Base-by-base conservation (phyloP, 768 basidiomycete species). In the Leucocoprinus sp. region DNA sequence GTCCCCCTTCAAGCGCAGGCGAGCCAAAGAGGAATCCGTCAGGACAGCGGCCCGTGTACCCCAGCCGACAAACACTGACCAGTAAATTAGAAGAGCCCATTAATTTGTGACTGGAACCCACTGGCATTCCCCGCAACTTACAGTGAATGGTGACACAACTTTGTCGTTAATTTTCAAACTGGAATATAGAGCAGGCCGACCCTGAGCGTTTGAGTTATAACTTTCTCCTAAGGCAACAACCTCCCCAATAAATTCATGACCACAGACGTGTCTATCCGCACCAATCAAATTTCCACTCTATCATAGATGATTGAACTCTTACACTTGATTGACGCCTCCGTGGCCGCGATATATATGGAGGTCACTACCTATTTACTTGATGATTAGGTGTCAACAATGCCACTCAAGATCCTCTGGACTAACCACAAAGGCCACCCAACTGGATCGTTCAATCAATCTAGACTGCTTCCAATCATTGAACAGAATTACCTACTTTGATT, bases 121-220 rank as follows among this genome's bases (percentile, higher is more conserved):
- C 86, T 81, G 76, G 72, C 88, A 91, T 57, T 89, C 85, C n/a
- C 80, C 82, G 52, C 88, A 91, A 39, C 77, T 84, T n/a, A 75
- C 71, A 0, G 85, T 85, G 61, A 89, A 90, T 2, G 88, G 84
- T 1, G 84, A 79, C 18, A 90, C 78, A 11, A 90, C 82, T 55
- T 78, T 83, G 57, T 90, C 82, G 4, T 85, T 86, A 5, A 85
- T 60, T 44, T 71, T 75, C 43, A 90, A 68, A 18, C 64, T 74
- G 0, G 78, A 67, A 50, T 89, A 88, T 14, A 86, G 64, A 19
- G 59, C 56, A 1, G 86, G 84, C 37, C 86, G 69, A 35, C 70
- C 76, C 34, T 65, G 51, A 4, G 55, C 60, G 5, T 62, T 52
- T 7, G 48, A 53, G 5, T 61, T 38, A 55, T 78, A 88, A 54